Evolutionary conservation across 805 yeast genomes (phyloP), one percentile per base, ranked within the genome.

Genomic region (Candida suzukii): DNA sequence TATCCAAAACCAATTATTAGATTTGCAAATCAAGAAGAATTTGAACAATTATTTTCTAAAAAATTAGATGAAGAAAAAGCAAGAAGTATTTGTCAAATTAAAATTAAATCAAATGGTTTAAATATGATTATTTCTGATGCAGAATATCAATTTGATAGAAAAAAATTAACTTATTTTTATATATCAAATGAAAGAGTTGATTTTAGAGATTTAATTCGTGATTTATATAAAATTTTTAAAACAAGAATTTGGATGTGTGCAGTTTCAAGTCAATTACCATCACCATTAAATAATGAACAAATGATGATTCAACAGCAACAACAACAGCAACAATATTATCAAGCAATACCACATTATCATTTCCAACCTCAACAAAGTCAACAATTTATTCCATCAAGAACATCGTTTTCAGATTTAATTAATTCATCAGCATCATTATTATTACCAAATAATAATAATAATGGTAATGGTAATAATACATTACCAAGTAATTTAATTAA

Each of bases 241-340:
- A 83, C 91, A 4, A 68, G 93, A 49, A 83, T 83, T 53, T 85
- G 95, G 95, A 83, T 85, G 93, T 83, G 91, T 62, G 87, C 88
- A 4, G 84, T 78, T 31, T 30, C 35, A 2, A 4, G 29, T 8
- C 25, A 25, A 2, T 35, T 29, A 18, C n/a, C n/a, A n/a, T n/a
- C n/a, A n/a, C n/a, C n/a, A n/a, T n/a, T n/a, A n/a, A n/a, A n/a
- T n/a, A n/a, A n/a, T n/a, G n/a, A n/a, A n/a, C n/a, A n/a, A n/a
- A n/a, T n/a, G n/a, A n/a, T n/a, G n/a, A 29, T 26, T 16, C 42
- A 40, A 35, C n/a, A 17, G 13, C 31, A 40, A 28, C 56, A 57
- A 40, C 56, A 52, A 39, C 49, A 45, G 36, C 46, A 44, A 26
- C 33, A 37, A 37, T 33, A 31, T 5, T 25, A 41, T 29, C 19